These are phyloP conservation scores for Lagenidium sp. DNA, from an alignment of 352 stramenopile species.

Conservation along the genomic window DNA sequence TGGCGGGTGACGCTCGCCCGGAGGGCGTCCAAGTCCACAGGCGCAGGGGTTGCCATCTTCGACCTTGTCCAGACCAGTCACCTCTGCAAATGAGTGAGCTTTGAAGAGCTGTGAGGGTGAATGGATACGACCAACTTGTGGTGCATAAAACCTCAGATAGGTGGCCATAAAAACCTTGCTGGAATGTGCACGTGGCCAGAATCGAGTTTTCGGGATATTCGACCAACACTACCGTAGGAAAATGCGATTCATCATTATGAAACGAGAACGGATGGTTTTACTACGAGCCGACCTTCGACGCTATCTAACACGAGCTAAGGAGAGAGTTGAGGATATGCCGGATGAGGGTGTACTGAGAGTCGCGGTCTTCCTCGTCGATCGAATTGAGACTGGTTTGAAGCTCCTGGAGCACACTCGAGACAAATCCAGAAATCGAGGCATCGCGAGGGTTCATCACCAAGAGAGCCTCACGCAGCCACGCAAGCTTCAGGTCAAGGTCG, in stretches of 20 bases:
- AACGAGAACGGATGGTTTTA: too few relatives aligned
- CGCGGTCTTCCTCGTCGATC: constrained; percentile 41
- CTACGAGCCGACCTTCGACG: background rate
- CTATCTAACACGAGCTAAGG: constrained; percentile 39
- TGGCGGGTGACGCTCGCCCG: constrained; percentile 94
- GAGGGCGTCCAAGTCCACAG: constrained; percentile 90
- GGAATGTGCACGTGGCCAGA: too few relatives aligned
- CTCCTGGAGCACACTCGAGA: constrained; percentile 70
- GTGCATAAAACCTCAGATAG: too few relatives aligned
- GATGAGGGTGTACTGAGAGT: constrained; percentile 79
- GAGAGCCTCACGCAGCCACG: constrained; percentile 72
- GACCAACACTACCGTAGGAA: too few relatives aligned
- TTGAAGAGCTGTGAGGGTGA: too few relatives aligned
- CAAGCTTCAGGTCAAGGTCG: constrained; percentile 57
- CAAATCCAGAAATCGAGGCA: constrained; percentile 62
- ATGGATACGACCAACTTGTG: too few relatives aligned
- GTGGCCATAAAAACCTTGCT: too few relatives aligned
- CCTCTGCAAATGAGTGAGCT: too few relatives aligned
- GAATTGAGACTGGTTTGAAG: constrained; percentile 51
- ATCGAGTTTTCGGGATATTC: too few relatives aligned
- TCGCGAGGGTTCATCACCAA: constrained; percentile 77
- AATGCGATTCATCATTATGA: too few relatives aligned
- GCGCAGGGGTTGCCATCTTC: constrained; percentile 9
- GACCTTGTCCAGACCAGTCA: too few relatives aligned
- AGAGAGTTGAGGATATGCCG: constrained; percentile 84